A percentile compares a stretch with the other conserved stretches of the same genome.
Conservation (phyloP, 371 early-diverging fungal genomes). For the Synchytrium microbalum region DNA sequence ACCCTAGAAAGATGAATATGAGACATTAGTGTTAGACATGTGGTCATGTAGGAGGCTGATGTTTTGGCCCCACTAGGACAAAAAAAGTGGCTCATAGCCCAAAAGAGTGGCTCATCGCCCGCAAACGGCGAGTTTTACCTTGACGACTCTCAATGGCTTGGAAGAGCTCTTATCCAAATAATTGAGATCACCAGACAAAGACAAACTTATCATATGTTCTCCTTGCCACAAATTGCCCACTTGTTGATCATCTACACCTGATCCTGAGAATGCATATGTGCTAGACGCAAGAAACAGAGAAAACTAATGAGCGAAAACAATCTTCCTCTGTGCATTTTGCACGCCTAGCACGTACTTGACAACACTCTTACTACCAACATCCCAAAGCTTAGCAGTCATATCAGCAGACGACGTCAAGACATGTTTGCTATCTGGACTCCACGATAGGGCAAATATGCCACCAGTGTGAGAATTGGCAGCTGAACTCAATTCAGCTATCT, state of each 20-base stretch:
- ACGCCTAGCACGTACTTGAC: conserved; percentile 46
- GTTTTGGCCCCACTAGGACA: no score
- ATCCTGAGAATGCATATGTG: conserved; percentile 17
- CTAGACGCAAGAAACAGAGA: conserved; percentile 8
- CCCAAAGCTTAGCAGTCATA: conserved; percentile 87
- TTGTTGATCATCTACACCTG: conserved; percentile 68
- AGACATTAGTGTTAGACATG: neutral
- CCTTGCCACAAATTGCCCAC: conserved; percentile 90
- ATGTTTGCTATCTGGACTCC: conserved; percentile 75
- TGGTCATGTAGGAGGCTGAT: no score
- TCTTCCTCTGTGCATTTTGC: neutral
- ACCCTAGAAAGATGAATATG: conserved; percentile 37
- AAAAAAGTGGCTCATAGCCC: no score
- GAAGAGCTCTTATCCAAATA: conserved; percentile 63
- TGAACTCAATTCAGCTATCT: conserved; percentile 55
- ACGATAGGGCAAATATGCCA: conserved; percentile 73
- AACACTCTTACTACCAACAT: conserved; percentile 59
- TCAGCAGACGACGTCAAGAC: conserved; percentile 83
- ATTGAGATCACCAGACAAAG: conserved; percentile 73
- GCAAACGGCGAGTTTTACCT: no score
- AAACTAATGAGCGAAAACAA: neutral
- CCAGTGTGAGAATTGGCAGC: conserved; percentile 63
- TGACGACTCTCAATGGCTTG: conserved; percentile 44
- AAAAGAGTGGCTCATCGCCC: no score
- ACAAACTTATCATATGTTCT: conserved; percentile 62